Base-by-base conservation (phyloP, 1,284 basidiomycete species). In the Sporisorium reilianum region DNA sequence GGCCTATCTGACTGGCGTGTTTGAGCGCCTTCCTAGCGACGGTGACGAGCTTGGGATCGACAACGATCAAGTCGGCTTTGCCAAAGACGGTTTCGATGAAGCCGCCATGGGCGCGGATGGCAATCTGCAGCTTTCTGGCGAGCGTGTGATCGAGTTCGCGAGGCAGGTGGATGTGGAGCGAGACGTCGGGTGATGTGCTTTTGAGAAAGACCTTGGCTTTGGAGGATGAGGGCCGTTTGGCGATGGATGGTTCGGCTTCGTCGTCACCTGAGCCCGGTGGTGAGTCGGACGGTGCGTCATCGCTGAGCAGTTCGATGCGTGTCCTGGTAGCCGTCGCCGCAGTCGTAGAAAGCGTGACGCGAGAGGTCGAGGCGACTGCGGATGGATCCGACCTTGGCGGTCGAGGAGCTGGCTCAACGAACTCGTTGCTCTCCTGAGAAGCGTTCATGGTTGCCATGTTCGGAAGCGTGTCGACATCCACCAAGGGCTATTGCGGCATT, bases 41-140 rank as follows among this genome's bases (percentile, higher is more conserved):
- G 22, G 25, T 23, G 8, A 32, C 12, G 22, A 34, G 30, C 6
- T 50, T 20, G 1, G 64, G 64, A 36, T 75, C 68, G 18, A 70
- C 55, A 28, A 63, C 41, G 26, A 75, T 62, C 25, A 71, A n/a
- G 44, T 75, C 58, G 18, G 73, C 60, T 28, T 75, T 58, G 25
- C 26, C 73, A 11, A 75, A 32, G 14, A 61, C 46, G 9, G 61
- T 55, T 30, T 67, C 73, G 4, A 55, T 40, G 36, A 58, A 64
- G n/a, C 73, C 73, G 10, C 67, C 73, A 25, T 71, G 60, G 14
- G 52, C 20, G 12, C 58, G 54, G n/a, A 75, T 58, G 41, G 41
- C 38, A 46, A 75, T 58, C 23, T 51, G 22, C 3, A 75, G 51
- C 34, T 57, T 38, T 25, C 32, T 59, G 3, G 25, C 18, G 9